These are phyloP conservation scores for Colletotrichum melonis DNA, from an alignment of 2,329 filamentous ascomycete genomes.

Conservation along the genomic window DNA sequence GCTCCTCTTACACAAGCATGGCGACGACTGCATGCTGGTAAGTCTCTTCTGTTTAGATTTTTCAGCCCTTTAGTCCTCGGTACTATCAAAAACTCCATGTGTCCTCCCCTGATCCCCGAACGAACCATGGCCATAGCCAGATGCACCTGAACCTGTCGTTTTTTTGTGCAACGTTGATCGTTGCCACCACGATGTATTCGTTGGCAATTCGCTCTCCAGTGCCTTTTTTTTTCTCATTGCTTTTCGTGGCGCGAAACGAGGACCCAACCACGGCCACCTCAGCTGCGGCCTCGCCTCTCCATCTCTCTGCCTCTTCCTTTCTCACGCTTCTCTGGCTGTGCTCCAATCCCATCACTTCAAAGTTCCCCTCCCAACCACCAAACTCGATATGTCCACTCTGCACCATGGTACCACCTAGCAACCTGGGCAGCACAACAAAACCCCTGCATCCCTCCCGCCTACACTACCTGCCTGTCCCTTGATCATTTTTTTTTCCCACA, in stretches of 20 bases:
- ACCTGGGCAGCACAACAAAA: slow-evolving; percentile 50
- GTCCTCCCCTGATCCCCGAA: slow-evolving; percentile 27
- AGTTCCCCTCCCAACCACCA: neutral
- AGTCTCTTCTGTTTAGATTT: slow-evolving; percentile 42
- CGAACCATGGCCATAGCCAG: neutral
- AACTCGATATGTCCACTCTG: slow-evolving; percentile 12
- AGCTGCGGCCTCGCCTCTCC: slow-evolving; percentile 25
- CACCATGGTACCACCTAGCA: neutral
- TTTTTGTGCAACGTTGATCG: slow-evolving; percentile 10
- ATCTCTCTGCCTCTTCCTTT: neutral
- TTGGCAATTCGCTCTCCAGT: slow-evolving; percentile 13
- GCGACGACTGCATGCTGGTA: slow-evolving; percentile 85
- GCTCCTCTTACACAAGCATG: slow-evolving; percentile 88
- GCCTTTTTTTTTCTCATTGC: slow-evolving; percentile 28
- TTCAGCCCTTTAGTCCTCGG: neutral
- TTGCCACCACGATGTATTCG: slow-evolving; percentile 21
- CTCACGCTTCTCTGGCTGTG: neutral
- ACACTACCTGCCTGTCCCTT: neutral
- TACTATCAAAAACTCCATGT: neutral
- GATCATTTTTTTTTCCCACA: neutral
- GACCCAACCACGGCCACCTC: slow-evolving; percentile 18
- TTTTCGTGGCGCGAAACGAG: slow-evolving; percentile 28
- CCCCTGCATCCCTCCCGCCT: slow-evolving; percentile 8
- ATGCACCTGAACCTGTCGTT: neutral
- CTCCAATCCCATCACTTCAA: neutral